Evolutionary conservation across 2,329 filamentous ascomycete genomes (phyloP).

Genomic region (Fusarium sp.): DNA sequence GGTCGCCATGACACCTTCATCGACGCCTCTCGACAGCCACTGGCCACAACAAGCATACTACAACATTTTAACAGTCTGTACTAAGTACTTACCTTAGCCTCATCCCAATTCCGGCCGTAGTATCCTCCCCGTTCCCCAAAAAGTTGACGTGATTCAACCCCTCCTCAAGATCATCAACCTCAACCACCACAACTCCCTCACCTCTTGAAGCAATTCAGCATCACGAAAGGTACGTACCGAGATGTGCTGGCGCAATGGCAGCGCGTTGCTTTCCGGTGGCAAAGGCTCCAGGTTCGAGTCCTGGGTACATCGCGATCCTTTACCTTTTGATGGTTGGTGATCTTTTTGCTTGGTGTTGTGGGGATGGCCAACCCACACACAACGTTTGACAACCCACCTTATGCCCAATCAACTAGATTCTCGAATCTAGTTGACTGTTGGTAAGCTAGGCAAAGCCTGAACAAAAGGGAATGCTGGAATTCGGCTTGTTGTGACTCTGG

Average conservation of each 20-base stretch:
- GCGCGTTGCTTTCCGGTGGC: constrained; percentile 52
- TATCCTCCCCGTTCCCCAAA: background rate
- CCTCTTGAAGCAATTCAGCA: background rate
- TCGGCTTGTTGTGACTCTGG: background rate
- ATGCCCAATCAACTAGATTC: background rate
- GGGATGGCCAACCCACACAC: background rate
- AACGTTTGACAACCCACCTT: background rate
- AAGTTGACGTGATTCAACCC: background rate
- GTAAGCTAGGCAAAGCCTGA: background rate
- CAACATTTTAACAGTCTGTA: background rate
- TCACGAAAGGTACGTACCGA: background rate
- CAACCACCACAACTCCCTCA: background rate
- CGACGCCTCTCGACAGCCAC: background rate
- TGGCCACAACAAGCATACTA: background rate
- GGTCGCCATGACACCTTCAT: background rate
- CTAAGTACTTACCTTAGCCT: background rate
- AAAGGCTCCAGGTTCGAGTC: constrained; percentile 53
- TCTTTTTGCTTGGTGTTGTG: constrained; percentile 1
- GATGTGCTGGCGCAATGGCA: constrained; percentile 43
- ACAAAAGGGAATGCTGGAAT: background rate
- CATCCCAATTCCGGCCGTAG: background rate
- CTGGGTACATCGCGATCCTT: constrained; percentile 41
- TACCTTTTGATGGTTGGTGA: background rate
- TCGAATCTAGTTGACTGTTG: background rate
- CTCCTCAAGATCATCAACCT: background rate